Percentiles rank a stretch among this genome's conserved stretches.
phyloP scores from a whole-genome alignment of 306 rosid species.

The barrel medic (Medicago truncatula) region MtrunA17r5.0-ANR NC_053047.1:16187501-16188000 shows the following conservation, averaged over 20 bases:
- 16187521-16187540: conserved; percentile 64
- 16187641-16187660: conserved; percentile 45
- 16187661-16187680: conserved; percentile 37
- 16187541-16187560: conserved; percentile 91
- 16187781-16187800: too few species aligned
- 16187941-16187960: conserved; percentile 74
- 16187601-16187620: conserved; percentile 61
- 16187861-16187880: conserved; percentile 39
- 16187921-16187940: conserved; percentile 69
- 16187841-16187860: neutral
- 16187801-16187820: neutral
- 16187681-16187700: neutral
- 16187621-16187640: conserved; percentile 69
- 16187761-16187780: too few species aligned
- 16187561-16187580: conserved; percentile 73
- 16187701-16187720: neutral
- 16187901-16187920: conserved; percentile 49
- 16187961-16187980: conserved; percentile 60
- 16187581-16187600: conserved; percentile 86
- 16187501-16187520: conserved; percentile 51
- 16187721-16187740: too few species aligned
- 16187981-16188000: conserved; percentile 46
- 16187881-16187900: conserved; percentile 37
- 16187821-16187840: neutral
- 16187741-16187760: too few species aligned